Percentiles rank a stretch among this genome's conserved stretches.
Evolutionary conservation across 2,329 filamentous ascomycete species (phyloP).

Genomic region (Arthrobotrys musiformis): DNA sequence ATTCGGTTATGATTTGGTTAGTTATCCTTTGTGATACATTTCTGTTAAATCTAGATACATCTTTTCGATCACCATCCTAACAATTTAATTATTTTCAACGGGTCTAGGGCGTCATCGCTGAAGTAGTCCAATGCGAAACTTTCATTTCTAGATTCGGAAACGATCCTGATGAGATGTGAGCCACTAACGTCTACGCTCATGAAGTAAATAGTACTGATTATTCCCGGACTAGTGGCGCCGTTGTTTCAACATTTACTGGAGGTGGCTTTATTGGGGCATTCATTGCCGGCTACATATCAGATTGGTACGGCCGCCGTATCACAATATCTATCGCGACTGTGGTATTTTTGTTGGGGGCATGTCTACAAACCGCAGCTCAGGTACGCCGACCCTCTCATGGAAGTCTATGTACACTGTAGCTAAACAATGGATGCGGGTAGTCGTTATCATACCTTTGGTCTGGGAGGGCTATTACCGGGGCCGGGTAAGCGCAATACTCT

Average conservation of each 20-base stretch:
- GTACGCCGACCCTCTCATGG: constrained; percentile 2
- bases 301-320: constrained; percentile 74
- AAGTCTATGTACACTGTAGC: constrained; percentile 57
- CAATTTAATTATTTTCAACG: not conserved
- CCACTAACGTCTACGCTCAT: not conserved
- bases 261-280: constrained; percentile 77
- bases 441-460: constrained; percentile 72
- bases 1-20: constrained; percentile 70
- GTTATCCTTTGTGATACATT: constrained; percentile 56
- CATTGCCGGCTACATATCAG: constrained; percentile 72
- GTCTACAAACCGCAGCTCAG: constrained; percentile 75
- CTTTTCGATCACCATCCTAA: not conserved
- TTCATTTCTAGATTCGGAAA: constrained; percentile 64
- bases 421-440: not conserved
- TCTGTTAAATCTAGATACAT: not conserved
- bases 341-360: constrained; percentile 78
- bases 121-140: constrained; percentile 66
- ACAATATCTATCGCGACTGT: constrained; percentile 78
- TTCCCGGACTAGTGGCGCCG: constrained; percentile 69
- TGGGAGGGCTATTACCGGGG: constrained; percentile 75
- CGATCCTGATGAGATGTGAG: constrained; percentile 42
- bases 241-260: constrained; percentile 81
- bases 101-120: constrained; percentile 57
- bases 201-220: not conserved
- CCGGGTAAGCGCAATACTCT: constrained; percentile 66